phyloP scores from a whole-genome alignment of 345 rosid genomes.

The Citrus mangshanensis region DNA sequence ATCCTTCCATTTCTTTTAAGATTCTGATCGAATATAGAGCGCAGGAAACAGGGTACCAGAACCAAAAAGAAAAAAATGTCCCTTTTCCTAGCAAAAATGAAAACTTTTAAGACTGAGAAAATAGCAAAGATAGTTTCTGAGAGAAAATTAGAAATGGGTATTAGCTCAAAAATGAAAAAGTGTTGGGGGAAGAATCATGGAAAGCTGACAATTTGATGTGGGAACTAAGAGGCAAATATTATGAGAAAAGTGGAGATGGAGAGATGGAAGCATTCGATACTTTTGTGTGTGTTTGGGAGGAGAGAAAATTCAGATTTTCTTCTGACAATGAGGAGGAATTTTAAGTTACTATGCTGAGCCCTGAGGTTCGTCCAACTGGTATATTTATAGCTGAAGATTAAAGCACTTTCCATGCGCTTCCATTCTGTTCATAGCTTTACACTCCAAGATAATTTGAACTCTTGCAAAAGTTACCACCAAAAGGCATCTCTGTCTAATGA shows the following conservation, averaged over 20 bases:
- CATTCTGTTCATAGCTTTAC: not conserved
- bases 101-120: not conserved
- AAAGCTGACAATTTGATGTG: not conserved
- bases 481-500: not conserved
- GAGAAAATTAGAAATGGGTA: not conserved
- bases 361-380: slow-evolving; percentile 6
- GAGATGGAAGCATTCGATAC: not conserved
- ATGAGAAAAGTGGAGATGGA: not conserved
- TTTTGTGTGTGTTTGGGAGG: not conserved
- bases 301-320: not conserved
- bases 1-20: slow-evolving; percentile 19
- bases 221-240: not conserved
- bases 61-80: slow-evolving; percentile 11
- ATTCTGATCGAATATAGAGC: not conserved
- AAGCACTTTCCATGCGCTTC: not conserved
- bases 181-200: not conserved
- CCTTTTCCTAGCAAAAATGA: slow-evolving; percentile 21
- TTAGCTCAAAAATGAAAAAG: not conserved
- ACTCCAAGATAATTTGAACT: slow-evolving; percentile 15
- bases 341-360: not conserved
- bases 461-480: not conserved
- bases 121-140: too few relatives aligned
- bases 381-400: slow-evolving; percentile 41
- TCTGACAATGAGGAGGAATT: too few relatives aligned
- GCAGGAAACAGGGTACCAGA: slow-evolving; percentile 14